Evolutionary conservation across 2,329 filamentous ascomycete genomes (phyloP).

Genomic region (Aspergillus sp.): DNA sequence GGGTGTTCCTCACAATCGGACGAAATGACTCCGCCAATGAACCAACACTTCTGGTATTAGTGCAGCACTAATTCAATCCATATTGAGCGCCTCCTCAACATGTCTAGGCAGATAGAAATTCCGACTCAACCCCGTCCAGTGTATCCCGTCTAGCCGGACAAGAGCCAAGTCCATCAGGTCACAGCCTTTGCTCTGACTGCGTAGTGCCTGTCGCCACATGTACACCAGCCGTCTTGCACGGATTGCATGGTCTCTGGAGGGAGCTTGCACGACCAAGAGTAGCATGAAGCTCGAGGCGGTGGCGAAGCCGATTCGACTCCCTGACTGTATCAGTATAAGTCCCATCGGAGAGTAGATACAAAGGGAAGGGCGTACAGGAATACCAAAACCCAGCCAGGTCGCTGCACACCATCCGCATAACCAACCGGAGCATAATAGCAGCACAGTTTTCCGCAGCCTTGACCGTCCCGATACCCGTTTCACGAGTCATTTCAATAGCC

Average conservation of each 20-base stretch:
- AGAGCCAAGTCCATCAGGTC: conserved; percentile 14
- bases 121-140: conserved; percentile 11
- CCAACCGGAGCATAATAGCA: conserved; percentile 14
- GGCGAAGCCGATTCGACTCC: conserved; percentile 14
- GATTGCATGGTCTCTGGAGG: conserved; percentile 10
- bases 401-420: conserved; percentile 11
- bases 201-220: conserved; percentile 13
- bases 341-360: not conserved
- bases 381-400: conserved; percentile 16
- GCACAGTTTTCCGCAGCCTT: conserved; percentile 17
- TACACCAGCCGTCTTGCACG: conserved; percentile 9
- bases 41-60: too few species aligned
- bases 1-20: too few species aligned
- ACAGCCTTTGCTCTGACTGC: conserved; percentile 10
- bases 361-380: conserved; percentile 11
- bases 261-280: conserved; percentile 13
- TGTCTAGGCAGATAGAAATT: conserved; percentile 10
- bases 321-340: conserved; percentile 1
- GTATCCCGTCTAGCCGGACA: conserved; percentile 10
- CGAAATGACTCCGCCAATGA: too few species aligned
- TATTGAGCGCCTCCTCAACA: conserved; percentile 2
- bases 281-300: conserved; percentile 14
- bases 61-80: not conserved
- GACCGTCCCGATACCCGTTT: conserved; percentile 9
- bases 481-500: conserved; percentile 8